Conservation (phyloP, 495 filamentous ascomycete genomes). For the Penicillium atrosanguineum region DNA sequence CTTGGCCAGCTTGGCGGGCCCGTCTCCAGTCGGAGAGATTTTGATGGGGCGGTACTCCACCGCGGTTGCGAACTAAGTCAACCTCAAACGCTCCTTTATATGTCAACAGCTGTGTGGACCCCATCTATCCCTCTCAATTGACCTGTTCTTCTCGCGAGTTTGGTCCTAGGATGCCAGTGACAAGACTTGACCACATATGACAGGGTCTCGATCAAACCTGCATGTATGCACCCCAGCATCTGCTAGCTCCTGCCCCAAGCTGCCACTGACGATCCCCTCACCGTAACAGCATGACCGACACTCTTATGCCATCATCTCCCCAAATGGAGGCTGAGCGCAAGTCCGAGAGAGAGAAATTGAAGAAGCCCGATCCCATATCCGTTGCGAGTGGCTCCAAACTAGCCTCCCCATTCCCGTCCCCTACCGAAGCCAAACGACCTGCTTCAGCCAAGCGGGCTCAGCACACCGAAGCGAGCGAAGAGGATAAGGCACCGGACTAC, state of each 20-base stretch:
- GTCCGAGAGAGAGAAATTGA: conserved; percentile 17
- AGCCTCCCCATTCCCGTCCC: conserved; percentile 35
- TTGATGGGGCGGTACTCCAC: conserved; percentile 33
- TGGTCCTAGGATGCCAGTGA: conserved; percentile 14
- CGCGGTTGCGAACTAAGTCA: conserved; percentile 24
- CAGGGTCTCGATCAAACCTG: conserved; percentile 18
- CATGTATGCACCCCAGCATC: conserved; percentile 16
- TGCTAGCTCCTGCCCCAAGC: conserved; percentile 6
- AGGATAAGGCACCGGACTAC: conserved; percentile 3
- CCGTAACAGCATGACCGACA: conserved; percentile 29
- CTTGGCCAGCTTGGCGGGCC: conserved; percentile 27
- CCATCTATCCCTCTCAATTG: conserved; percentile 2
- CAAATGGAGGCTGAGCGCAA: conserved; percentile 23
- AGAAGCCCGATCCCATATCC: conserved; percentile 23
- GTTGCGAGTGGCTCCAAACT: conserved; percentile 25
- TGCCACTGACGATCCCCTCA: conserved; percentile 20
- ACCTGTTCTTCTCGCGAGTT: neutral
- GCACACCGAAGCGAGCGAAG: conserved; percentile 6
- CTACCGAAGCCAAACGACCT: conserved; percentile 27
- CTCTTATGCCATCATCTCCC: conserved; percentile 16
- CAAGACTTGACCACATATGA: neutral
- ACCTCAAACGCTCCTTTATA: conserved; percentile 29
- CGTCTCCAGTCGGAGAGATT: conserved; percentile 27
- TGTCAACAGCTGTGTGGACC: conserved; percentile 18
- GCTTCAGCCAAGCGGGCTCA: conserved; percentile 16